Base-by-base conservation (phyloP, 352 stramenopile species). In the Halophytophthora polymorphica region DNA sequence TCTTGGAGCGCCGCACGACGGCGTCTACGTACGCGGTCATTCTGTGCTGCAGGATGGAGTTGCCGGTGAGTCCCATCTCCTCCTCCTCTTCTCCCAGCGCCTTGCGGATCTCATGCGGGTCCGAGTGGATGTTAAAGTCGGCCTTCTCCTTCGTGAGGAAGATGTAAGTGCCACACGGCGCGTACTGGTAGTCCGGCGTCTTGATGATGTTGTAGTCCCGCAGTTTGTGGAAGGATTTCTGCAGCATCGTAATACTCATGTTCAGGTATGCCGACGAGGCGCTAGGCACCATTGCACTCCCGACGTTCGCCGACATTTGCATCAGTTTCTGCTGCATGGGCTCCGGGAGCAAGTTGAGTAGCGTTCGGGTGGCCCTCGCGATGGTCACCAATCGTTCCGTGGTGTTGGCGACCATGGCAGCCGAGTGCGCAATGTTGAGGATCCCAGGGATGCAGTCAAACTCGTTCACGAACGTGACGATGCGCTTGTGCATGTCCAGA, bases 401-500 rank as follows among this genome's bases (percentile, higher is more conserved):
- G 14, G 83, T 92, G 57, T 88, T 93, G 2, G 77, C 71, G 36
- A 91, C 31, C 73, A 90, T 73, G 8, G 81, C 73, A 23, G 81
- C 68, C 19, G 79, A 87, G 43, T 93, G 81, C 2, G 83, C 81
- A 7, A 93, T 67, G 38, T 93, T 90, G 21, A 91, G 64, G 50
- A 92, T 78, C 21, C 76, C 70, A 3, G 83, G 83, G 49, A 93
- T 88, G 50, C 82, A 93, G 52, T 93, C 83, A 36, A 83, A 76
- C 53, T 93, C 81, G 29, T 93, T 93, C 22, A 93, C 83, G 17
- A 92, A 81, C 48, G 81, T 93, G 37, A 93, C 56, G 31, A 88
- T 54, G 35, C 77, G 67, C 19, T 74, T 67, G 2, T 55, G 58
- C 53, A 91, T 53, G 2, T 47, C 61, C 4, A 90, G 39, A 0